Percentiles rank a stretch among this genome's conserved stretches.
Conservation (phyloP, 768 basidiomycete genomes). For the Tulasnella sp. region DNA sequence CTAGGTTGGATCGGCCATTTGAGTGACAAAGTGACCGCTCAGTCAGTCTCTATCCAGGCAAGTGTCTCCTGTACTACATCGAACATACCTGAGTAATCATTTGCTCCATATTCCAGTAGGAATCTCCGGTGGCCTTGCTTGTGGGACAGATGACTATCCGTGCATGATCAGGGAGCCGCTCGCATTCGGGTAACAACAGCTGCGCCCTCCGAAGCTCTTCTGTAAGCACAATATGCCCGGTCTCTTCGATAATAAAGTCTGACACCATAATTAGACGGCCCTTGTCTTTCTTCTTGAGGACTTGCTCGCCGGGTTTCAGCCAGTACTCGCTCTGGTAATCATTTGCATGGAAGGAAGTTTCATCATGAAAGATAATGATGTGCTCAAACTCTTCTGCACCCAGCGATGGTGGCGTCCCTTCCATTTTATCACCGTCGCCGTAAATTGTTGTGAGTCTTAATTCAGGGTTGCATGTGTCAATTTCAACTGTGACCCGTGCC, state of each 20-base stretch:
- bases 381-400: not conserved
- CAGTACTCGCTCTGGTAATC: slow-evolving; percentile 11
- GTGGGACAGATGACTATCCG: slow-evolving; percentile 8
- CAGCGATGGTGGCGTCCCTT: not conserved
- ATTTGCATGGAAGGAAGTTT: slow-evolving; percentile 19
- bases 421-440: not conserved
- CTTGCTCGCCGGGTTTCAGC: slow-evolving; percentile 3
- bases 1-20: not conserved
- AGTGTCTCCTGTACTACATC: not conserved
- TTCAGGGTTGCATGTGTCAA: not conserved
- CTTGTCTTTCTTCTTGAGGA: slow-evolving; percentile 18
- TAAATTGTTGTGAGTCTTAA: not conserved
- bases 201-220: not conserved
- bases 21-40: not conserved
- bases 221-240: not conserved
- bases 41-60: not conserved
- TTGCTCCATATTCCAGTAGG: slow-evolving; percentile 37
- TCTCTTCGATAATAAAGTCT: slow-evolving; percentile 24
- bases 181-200: not conserved
- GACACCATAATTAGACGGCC: slow-evolving; percentile 24
- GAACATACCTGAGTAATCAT: slow-evolving; percentile 35
- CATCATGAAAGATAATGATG: slow-evolving; percentile 7
- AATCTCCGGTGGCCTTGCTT: slow-evolving; percentile 32
- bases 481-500: not conserved
- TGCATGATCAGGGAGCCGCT: not conserved